Evolutionary conservation across 176 grass and related monocot genomes (phyloP), one percentile per base, ranked within the genome.

Genomic region (Aegilops sharonensis): DNA sequence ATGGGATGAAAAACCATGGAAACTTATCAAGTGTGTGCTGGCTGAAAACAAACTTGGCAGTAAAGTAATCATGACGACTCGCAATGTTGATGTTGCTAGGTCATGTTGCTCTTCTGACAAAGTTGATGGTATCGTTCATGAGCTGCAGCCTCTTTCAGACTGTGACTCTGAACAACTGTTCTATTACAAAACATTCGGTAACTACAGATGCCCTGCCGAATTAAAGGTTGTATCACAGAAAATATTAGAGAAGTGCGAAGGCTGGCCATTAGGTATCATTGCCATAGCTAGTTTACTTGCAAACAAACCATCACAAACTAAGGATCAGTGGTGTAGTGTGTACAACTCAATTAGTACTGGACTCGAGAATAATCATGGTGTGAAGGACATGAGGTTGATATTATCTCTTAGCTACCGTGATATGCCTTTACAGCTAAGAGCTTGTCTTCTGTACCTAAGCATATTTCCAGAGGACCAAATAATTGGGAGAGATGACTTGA

Each of bases 341-440:
- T 61, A 78, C 32, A 39, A 36, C 12, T 78, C 56, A 23, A 62
- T 78, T 52, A 5, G 9, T 9, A 78, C 56, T 39, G 56, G 52
- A 60, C 30, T 78, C 2, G 10, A 35, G 10, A 11, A 5, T 47
- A 80, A 2, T 45, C 23, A 17, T 66, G 25, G 14, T 66, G 39
- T 80, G 11, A 18, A 80, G 24, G 62, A 30, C 15, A 81, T 68
- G 74, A 27, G 74, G 4, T 1, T 17, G 14, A 77, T 77, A n/a
- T n/a, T 81, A 20, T 81, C 79, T 81, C 39, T 81, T 62, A 78
- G 77, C 12, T 78, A 25, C 11, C 11, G 3, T 78, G 77, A 78
- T 36, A 3, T 78, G 56, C 77, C 54, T 40, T 9, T 11, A 11
- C 20, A 78, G 5, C 75, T 78, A 23, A 78, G 5, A 29, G 13